A percentile compares a stretch with the other conserved stretches of the same genome.
These are phyloP conservation scores for Auxenochlorella protothecoides DNA, from an alignment of 139 green algal genomes.

Conservation along the genomic window DNA sequence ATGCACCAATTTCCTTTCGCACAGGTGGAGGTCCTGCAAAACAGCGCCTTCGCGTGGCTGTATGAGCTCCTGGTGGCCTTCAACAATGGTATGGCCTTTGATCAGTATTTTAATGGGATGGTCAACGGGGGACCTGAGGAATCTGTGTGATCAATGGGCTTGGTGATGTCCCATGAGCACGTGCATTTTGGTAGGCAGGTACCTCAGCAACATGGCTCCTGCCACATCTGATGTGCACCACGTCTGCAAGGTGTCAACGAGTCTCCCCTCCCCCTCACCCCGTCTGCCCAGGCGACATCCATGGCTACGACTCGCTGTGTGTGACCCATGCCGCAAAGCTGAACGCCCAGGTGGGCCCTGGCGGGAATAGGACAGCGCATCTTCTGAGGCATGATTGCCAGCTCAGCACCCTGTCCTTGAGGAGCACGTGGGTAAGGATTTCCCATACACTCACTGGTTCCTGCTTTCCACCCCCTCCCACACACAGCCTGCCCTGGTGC, in stretches of 20 bases:
- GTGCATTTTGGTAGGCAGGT: no score
- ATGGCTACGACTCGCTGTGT: conserved; percentile 84
- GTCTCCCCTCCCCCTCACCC: background rate
- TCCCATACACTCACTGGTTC: no score
- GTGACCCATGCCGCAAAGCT: conserved; percentile 56
- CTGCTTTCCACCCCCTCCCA: conserved; percentile 3
- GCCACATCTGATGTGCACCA: no score
- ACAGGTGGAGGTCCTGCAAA: conserved; percentile 63
- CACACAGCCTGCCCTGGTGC: conserved; percentile 77
- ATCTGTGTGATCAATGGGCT: background rate
- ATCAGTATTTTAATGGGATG: no score
- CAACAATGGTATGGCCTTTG: conserved; percentile 38
- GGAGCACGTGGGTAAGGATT: no score
- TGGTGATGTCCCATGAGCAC: background rate
- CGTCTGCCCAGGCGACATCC: conserved; percentile 58
- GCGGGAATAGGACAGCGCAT: no score
- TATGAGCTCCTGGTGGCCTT: conserved; percentile 76
- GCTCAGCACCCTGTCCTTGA: no score
- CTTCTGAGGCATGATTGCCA: no score
- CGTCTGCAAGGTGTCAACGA: no score
- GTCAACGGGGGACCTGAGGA: no score
- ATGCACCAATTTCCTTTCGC: no score
- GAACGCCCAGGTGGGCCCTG: conserved; percentile 33
- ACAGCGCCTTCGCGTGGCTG: conserved; percentile 68
- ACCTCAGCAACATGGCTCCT: no score